Conservation (phyloP, 139 green algal species). For the Raphidocelis subcapitata region DNA sequence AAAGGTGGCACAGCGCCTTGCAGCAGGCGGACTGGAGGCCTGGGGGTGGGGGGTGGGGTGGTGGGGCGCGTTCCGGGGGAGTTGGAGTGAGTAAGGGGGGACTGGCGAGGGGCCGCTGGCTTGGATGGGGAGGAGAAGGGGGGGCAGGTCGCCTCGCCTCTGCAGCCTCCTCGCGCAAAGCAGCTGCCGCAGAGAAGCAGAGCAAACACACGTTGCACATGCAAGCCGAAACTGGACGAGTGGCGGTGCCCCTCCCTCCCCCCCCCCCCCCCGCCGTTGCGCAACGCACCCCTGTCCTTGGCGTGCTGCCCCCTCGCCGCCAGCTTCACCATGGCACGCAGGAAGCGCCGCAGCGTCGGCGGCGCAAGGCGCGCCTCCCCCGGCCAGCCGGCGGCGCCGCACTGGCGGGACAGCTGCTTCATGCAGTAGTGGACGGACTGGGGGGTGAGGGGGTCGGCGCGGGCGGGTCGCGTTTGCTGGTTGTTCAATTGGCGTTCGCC, state of each 20-base stretch:
- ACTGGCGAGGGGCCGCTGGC: neutral
- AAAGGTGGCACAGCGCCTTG: slow-evolving; percentile 51
- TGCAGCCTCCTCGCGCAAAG: neutral
- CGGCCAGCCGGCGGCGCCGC: slow-evolving; percentile 12
- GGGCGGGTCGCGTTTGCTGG: neutral
- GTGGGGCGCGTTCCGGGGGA: no score
- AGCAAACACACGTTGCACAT: no score
- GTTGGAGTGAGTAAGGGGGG: slow-evolving; percentile 18
- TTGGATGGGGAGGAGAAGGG: neutral
- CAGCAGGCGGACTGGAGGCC: slow-evolving; percentile 37
- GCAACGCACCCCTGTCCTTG: slow-evolving; percentile 62
- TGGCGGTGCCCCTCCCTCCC: no score
- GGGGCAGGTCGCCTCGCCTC: no score
- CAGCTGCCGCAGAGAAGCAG: no score
- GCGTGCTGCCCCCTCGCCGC: slow-evolving; percentile 76
- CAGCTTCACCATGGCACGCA: slow-evolving; percentile 56
- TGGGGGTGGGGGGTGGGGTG: neutral
- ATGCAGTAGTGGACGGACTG: slow-evolving; percentile 30
- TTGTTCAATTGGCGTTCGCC: neutral
- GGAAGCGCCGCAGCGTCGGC: slow-evolving; percentile 29
- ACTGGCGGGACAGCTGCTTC: slow-evolving; percentile 21
- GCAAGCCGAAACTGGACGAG: no score
- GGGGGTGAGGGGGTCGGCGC: no score
- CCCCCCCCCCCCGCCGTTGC: no score
- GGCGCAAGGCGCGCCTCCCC: slow-evolving; percentile 13